A percentile compares a stretch with the other conserved stretches of the same genome.
phyloP scores from a whole-genome alignment of 106 monocot species.

The Alisma plantagoaquatica region DNA sequence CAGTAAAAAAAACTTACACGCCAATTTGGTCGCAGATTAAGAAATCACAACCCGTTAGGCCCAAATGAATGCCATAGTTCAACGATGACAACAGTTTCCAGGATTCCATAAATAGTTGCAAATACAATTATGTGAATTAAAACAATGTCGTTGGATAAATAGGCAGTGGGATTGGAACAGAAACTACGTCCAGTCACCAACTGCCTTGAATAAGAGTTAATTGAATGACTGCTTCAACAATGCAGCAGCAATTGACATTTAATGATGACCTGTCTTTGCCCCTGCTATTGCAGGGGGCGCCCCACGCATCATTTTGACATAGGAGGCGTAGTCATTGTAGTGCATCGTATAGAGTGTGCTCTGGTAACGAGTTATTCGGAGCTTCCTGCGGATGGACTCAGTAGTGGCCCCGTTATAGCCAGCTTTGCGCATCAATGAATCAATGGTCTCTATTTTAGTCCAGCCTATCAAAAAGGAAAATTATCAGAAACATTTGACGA shows the following conservation, averaged over 20 bases:
- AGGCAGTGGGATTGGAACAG: constrained; percentile 2
- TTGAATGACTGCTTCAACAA: background rate
- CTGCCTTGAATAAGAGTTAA: constrained; percentile 1
- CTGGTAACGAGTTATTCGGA: constrained; percentile 75
- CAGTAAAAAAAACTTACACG: too few relatives aligned
- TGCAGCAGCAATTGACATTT: constrained; percentile 7
- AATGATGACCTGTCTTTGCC: constrained; percentile 36
- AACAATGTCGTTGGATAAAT: too few relatives aligned
- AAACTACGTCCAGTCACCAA: constrained; percentile 2
- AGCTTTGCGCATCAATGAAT: constrained; percentile 92
- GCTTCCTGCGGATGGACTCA: constrained; percentile 50
- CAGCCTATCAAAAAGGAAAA: too few relatives aligned
- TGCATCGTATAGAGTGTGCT: constrained; percentile 91
- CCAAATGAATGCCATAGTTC: too few relatives aligned
- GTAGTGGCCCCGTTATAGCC: constrained; percentile 75
- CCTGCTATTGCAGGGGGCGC: constrained; percentile 39
- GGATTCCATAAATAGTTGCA: background rate
- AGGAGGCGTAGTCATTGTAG: constrained; percentile 57
- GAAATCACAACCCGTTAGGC: too few relatives aligned
- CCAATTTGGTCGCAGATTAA: too few relatives aligned
- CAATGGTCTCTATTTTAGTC: constrained; percentile 78
- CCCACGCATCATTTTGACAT: constrained; percentile 56
- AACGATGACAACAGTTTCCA: background rate
- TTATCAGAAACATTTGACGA: too few relatives aligned
- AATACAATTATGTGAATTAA: too few relatives aligned